Evolutionary conservation across 2,329 filamentous ascomycete species (phyloP).

Genomic region (Pyrenochaeta sp.): DNA sequence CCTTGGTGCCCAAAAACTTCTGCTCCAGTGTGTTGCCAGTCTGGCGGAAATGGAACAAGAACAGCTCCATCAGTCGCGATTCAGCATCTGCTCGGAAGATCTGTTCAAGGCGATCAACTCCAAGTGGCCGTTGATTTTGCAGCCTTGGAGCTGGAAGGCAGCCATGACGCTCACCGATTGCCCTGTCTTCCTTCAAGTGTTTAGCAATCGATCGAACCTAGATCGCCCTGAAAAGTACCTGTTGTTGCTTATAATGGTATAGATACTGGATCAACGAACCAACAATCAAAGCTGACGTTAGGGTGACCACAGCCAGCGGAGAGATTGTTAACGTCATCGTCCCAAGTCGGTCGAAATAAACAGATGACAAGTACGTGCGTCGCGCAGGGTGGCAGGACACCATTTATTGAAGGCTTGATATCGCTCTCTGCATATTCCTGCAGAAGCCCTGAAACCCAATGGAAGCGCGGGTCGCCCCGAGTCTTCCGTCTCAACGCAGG

Average conservation of each 20-base stretch:
- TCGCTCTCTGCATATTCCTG: too few species aligned
- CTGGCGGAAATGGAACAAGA: slow-evolving; percentile 47
- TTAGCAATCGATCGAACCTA: too few species aligned
- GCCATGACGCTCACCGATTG: slow-evolving; percentile 17
- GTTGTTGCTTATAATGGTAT: neutral
- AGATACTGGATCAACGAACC: neutral
- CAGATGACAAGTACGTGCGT: too few species aligned
- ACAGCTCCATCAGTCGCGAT: slow-evolving; percentile 38
- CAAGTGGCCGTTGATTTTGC: slow-evolving; percentile 28
- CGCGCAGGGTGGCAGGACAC: too few species aligned
- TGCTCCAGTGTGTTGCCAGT: slow-evolving; percentile 37
- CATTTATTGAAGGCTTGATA: too few species aligned
- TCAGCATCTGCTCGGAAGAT: slow-evolving; percentile 30
- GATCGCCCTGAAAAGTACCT: neutral
- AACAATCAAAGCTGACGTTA: neutral
- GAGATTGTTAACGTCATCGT: neutral
- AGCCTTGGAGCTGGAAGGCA: slow-evolving; percentile 28
- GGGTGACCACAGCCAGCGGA: neutral
- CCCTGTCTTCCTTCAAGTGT: slow-evolving; percentile 16
- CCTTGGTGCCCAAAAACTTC: slow-evolving; percentile 26
- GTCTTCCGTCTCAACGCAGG: too few species aligned
- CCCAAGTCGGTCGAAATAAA: too few species aligned
- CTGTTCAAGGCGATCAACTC: slow-evolving; percentile 33
- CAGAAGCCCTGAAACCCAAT: too few species aligned
- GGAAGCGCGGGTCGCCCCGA: too few species aligned